Percentiles rank a stretch among this genome's conserved stretches.
Conservation (phyloP, 2,329 filamentous ascomycete genomes). For the Onygenales sp. region DNA sequence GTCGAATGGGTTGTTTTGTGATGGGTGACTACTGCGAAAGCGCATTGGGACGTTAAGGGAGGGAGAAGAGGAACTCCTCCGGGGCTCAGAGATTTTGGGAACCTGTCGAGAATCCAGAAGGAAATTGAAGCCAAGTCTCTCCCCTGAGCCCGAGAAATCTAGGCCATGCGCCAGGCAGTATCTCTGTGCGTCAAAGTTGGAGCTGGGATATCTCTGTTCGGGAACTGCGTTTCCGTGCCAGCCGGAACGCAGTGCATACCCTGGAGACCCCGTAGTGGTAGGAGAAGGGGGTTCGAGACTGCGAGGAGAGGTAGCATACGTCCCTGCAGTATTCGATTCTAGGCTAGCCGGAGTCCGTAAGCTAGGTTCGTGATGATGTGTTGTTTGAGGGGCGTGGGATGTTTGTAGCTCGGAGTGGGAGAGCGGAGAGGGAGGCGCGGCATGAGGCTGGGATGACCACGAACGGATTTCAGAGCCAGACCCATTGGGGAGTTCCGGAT, state of each 20-base stretch:
- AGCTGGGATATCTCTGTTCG: conserved; percentile 21
- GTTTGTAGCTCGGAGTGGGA: conserved; percentile 9
- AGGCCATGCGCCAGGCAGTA: conserved; percentile 43
- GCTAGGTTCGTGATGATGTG: not conserved
- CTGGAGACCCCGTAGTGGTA: not conserved
- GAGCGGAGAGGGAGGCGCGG: conserved; percentile 5
- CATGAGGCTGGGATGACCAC: conserved; percentile 1
- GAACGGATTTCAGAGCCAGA: not conserved
- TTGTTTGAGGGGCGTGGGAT: not conserved
- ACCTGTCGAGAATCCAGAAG: conserved; percentile 55
- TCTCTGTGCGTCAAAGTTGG: conserved; percentile 34
- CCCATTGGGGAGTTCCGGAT: not conserved
- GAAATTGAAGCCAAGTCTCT: conserved; percentile 64
- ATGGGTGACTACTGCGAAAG: conserved; percentile 14
- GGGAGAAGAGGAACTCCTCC: conserved; percentile 17
- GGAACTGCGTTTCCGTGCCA: conserved; percentile 3
- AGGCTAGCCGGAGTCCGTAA: conserved; percentile 7
- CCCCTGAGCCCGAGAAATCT: conserved; percentile 48
- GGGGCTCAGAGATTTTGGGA: conserved; percentile 42
- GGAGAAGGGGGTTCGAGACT: conserved; percentile 37
- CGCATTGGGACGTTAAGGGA: conserved; percentile 14
- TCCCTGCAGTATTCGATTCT: conserved; percentile 3
- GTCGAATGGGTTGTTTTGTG: conserved; percentile 3
- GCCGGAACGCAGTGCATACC: conserved; percentile 1
- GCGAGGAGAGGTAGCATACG: conserved; percentile 19